These are phyloP conservation scores for Carex arenaria DNA, from an alignment of 202 grass and related monocot species.

Conservation along the genomic window DNA sequence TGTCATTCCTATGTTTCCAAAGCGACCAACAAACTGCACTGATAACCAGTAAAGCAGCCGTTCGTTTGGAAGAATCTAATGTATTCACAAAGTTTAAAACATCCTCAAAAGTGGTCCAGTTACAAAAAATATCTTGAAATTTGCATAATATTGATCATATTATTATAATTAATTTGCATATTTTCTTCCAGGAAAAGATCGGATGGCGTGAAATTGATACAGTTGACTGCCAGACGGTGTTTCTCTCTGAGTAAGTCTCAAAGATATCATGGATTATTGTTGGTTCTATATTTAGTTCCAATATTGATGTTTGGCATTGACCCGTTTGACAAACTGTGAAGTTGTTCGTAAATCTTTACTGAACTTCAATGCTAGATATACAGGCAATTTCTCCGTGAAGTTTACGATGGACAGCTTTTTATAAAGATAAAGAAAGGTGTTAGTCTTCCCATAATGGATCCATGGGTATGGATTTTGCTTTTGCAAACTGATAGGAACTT, in stretches of 20 bases:
- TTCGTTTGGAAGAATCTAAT: too few relatives aligned
- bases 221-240: constrained; percentile 72
- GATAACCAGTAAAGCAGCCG: too few relatives aligned
- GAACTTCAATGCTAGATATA: constrained; percentile 27
- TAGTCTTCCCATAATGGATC: constrained; percentile 76
- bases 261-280: neutral
- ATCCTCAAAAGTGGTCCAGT: too few relatives aligned
- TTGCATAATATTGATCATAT: neutral
- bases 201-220: constrained; percentile 84
- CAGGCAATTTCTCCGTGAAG: constrained; percentile 79
- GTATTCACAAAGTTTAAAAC: too few relatives aligned
- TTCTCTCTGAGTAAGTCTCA: constrained; percentile 73
- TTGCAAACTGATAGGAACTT: neutral
- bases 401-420: constrained; percentile 74
- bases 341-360: constrained; percentile 7
- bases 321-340: neutral
- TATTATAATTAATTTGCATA: neutral
- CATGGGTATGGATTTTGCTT: constrained; percentile 58
- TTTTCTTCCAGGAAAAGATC: constrained; percentile 37
- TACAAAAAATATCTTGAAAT: too few relatives aligned
- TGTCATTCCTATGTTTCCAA: too few relatives aligned
- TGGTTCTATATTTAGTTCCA: neutral
- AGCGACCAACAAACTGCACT: too few relatives aligned
- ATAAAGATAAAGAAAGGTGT: constrained; percentile 69
- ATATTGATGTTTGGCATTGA: neutral